These are phyloP conservation scores for Fragilaria crotonensis DNA, from an alignment of 108 stramenopile genomes.

Conservation along the genomic window DNA sequence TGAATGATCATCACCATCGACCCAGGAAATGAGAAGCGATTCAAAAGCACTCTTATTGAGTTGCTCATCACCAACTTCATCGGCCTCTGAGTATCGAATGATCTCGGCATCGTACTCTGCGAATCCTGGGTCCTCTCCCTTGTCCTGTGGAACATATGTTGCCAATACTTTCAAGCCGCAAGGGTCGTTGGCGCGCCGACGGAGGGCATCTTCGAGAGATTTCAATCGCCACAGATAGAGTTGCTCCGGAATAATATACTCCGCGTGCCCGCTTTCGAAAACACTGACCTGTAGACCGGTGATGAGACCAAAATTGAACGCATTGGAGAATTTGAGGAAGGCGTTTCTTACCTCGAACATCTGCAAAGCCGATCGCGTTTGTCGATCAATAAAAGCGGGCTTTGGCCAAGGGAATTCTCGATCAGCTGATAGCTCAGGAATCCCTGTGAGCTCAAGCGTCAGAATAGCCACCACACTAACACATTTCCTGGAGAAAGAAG, in stretches of 20 bases:
- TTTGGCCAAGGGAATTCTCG: slow-evolving; percentile 66
- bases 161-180: slow-evolving; percentile 32
- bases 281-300: slow-evolving; percentile 28
- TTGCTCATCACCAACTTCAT: slow-evolving; percentile 7
- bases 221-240: slow-evolving; percentile 44
- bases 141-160: slow-evolving; percentile 21
- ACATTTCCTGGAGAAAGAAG: slow-evolving; percentile 15
- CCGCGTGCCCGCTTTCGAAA: slow-evolving; percentile 57
- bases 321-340: not conserved
- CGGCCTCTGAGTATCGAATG: not conserved
- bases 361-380: slow-evolving; percentile 29
- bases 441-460: slow-evolving; percentile 68
- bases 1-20: slow-evolving; percentile 18
- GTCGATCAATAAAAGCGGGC: slow-evolving; percentile 45
- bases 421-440: slow-evolving; percentile 51
- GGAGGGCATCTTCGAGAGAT: slow-evolving; percentile 48
- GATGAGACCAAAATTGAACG: not conserved
- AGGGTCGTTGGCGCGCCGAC: slow-evolving; percentile 11
- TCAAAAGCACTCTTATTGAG: slow-evolving; percentile 39
- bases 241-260: slow-evolving; percentile 59
- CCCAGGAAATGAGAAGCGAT: slow-evolving; percentile 15
- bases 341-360: slow-evolving; percentile 54
- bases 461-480: slow-evolving; percentile 70
- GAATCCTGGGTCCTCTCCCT: slow-evolving; percentile 32
- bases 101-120: slow-evolving; percentile 20